Evolutionary conservation across 768 basidiomycete genomes (phyloP).

Genomic region (Hydnomerulius pinastri): DNA sequence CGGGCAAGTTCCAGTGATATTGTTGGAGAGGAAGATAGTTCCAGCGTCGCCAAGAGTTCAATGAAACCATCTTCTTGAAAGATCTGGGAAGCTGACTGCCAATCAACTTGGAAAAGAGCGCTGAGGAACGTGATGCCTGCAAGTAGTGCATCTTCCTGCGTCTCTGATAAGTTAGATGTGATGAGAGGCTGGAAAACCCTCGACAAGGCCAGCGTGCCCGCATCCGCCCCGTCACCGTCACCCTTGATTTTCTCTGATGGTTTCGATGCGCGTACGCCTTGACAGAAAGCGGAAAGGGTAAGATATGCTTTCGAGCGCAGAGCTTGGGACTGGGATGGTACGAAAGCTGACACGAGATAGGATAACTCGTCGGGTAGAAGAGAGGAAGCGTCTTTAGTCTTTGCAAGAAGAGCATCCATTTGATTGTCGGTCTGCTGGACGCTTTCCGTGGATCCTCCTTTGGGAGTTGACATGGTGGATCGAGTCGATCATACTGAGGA

Average conservation of each 20-base stretch:
- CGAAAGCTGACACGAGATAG: constrained; percentile 52
- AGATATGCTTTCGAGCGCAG: constrained; percentile 71
- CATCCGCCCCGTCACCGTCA: constrained; percentile 42
- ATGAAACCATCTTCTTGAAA: constrained; percentile 63
- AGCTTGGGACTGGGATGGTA: constrained; percentile 44
- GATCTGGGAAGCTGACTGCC: constrained; percentile 62
- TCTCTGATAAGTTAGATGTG: constrained; percentile 52
- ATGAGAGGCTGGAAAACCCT: constrained; percentile 53
- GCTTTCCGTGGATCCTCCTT: neutral
- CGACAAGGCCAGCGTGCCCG: constrained; percentile 50
- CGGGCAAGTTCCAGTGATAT: constrained; percentile 67
- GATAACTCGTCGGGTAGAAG: constrained; percentile 58
- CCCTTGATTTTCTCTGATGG: constrained; percentile 35
- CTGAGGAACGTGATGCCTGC: constrained; percentile 65
- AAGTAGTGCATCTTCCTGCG: constrained; percentile 52
- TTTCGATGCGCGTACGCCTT: constrained; percentile 48
- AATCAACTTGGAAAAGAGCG: constrained; percentile 86
- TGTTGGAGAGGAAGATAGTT: constrained; percentile 52
- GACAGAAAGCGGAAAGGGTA: constrained; percentile 67
- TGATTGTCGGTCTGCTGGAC: neutral
- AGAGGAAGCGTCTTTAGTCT: constrained; percentile 34
- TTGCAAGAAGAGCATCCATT: constrained; percentile 35
- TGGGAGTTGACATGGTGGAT: constrained; percentile 2
- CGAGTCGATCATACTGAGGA: neutral
- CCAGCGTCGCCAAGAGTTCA: constrained; percentile 63